phyloP scores from a whole-genome alignment of 2,329 filamentous ascomycete species.

The Amauroascus niger region DNA sequence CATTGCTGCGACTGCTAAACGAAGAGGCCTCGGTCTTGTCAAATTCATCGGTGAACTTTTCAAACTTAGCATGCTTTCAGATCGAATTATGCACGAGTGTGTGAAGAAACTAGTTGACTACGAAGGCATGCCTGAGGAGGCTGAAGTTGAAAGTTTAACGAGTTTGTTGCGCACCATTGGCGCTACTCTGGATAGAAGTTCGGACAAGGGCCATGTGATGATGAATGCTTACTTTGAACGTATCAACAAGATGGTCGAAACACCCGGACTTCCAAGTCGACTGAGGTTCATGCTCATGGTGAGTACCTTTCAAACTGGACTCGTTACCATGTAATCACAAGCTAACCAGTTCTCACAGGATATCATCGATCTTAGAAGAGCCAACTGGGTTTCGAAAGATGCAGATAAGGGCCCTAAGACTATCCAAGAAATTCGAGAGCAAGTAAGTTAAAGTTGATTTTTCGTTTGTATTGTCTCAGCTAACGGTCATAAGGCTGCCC shows the following conservation, averaged over 20 bases:
- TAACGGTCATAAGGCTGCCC: constrained; percentile 46
- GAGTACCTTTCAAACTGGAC: constrained; percentile 17
- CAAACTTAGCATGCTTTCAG: constrained; percentile 96
- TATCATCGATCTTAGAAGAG: constrained; percentile 69
- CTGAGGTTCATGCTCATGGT: constrained; percentile 90
- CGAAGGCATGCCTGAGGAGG: constrained; percentile 83
- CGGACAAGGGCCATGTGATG: constrained; percentile 72
- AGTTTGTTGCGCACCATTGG: constrained; percentile 90
- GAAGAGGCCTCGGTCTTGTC: constrained; percentile 91
- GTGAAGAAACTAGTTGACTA: constrained; percentile 95
- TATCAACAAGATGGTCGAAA: constrained; percentile 71
- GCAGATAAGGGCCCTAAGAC: constrained; percentile 93
- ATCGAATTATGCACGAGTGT: constrained; percentile 99
- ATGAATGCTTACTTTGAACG: constrained; percentile 92
- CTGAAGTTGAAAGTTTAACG: constrained; percentile 89
- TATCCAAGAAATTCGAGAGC: constrained; percentile 78
- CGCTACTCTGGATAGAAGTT: constrained; percentile 62
- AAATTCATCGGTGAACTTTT: constrained; percentile 99
- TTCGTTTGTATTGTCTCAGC: neutral
- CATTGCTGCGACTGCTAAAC: constrained; percentile 81
- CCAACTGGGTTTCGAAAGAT: constrained; percentile 78
- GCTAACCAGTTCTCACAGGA: constrained; percentile 43
- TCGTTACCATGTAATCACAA: neutral
- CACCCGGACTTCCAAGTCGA: constrained; percentile 73
- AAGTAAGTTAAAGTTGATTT: constrained; percentile 42